These are phyloP conservation scores for Globisporangium ultimum DNA, from an alignment of 352 stramenopile genomes.

Conservation along the genomic window DNA sequence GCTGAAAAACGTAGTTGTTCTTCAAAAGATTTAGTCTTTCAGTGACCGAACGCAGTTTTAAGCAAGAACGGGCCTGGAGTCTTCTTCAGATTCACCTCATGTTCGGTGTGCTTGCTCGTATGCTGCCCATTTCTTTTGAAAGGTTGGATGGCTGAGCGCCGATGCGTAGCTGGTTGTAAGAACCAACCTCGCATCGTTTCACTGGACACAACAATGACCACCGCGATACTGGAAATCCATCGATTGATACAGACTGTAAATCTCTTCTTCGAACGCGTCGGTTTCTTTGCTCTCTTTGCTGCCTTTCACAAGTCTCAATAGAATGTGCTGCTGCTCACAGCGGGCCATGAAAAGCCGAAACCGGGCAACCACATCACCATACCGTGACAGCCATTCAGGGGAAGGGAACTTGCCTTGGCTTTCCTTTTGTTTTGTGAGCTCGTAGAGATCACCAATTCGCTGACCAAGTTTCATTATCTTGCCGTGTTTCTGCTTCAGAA, in stretches of 20 bases:
- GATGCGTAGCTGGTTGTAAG: too few species aligned
- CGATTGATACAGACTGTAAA: constrained; percentile 14
- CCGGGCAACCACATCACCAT: constrained; percentile 10
- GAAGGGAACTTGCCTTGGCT: constrained; percentile 4
- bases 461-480: constrained; percentile 5
- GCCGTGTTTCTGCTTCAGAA: constrained; percentile 17
- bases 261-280: constrained; percentile 12
- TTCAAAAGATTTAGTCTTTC: too few species aligned
- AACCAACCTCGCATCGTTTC: neutral
- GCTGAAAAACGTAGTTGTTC: too few species aligned
- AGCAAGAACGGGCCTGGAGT: too few species aligned
- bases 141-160: too few species aligned
- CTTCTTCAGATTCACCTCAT: too few species aligned
- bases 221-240: constrained; percentile 13
- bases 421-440: constrained; percentile 12
- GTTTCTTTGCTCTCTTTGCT: constrained; percentile 10
- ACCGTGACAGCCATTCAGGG: constrained; percentile 9
- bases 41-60: too few species aligned
- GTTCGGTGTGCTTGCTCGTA: too few species aligned
- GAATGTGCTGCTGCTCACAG: constrained; percentile 11
- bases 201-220: constrained; percentile 11
- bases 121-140: too few species aligned
- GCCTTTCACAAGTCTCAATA: constrained; percentile 6
- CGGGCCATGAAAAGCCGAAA: constrained; percentile 15
- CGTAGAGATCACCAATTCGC: constrained; percentile 11